A percentile compares a stretch with the other conserved stretches of the same genome.
Evolutionary conservation across 2,329 filamentous ascomycete species (phyloP).

Genomic region (Chaetomiaceae sp.): DNA sequence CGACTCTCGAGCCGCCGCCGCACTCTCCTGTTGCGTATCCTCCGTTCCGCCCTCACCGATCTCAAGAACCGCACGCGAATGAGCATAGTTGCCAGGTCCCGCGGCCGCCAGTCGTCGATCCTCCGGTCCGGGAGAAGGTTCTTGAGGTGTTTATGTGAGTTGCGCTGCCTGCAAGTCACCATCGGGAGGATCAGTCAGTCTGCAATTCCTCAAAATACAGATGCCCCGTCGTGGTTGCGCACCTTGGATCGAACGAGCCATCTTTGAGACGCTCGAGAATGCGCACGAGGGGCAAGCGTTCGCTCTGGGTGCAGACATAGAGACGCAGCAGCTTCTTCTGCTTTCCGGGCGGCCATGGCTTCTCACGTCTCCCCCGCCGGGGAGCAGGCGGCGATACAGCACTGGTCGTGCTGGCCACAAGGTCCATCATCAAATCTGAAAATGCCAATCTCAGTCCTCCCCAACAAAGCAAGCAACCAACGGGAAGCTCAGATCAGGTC

Average conservation of each 20-base stretch:
- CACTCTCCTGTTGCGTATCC: constrained; percentile 19
- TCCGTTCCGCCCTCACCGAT: constrained; percentile 24
- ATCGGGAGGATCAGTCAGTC: constrained; percentile 15
- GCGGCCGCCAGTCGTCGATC: constrained; percentile 27
- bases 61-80: constrained; percentile 25
- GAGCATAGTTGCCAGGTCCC: constrained; percentile 25
- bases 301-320: constrained; percentile 28
- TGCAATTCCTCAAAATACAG: too few species aligned
- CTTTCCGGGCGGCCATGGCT: constrained; percentile 27
- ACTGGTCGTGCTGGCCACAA: constrained; percentile 14
- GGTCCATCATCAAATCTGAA: constrained; percentile 17
- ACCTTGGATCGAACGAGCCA: constrained; percentile 27
- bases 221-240: neutral
- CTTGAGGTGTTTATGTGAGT: constrained; percentile 27
- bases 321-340: constrained; percentile 27
- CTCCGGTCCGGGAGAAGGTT: constrained; percentile 26
- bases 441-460: neutral
- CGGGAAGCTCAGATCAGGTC: too few species aligned
- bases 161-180: constrained; percentile 23
- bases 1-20: constrained; percentile 16
- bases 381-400: constrained; percentile 20
- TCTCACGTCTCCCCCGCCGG: constrained; percentile 26
- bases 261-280: constrained; percentile 27
- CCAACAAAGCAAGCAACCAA: too few species aligned
- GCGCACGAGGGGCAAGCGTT: constrained; percentile 25